Evolutionary conservation across 176 grass and related monocot species (phyloP).

Genomic region (Aegilops longissima): DNA sequence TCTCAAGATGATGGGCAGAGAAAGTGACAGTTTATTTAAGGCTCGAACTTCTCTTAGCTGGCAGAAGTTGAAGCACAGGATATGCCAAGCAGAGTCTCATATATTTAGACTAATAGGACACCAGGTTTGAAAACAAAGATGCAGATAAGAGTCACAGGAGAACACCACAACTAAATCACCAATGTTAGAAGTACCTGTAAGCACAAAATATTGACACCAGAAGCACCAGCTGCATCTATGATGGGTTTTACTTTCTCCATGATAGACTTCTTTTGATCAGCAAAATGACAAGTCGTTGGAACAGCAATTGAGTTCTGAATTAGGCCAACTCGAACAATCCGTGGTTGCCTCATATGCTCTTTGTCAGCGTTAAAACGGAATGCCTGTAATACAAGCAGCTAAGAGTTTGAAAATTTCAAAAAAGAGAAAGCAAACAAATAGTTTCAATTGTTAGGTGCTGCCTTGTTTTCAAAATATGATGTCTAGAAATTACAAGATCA

Average conservation of each 20-base stretch:
- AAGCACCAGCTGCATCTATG: constrained; percentile 82
- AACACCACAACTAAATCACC: background rate
- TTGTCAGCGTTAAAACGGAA: constrained; percentile 81
- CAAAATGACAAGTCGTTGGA: constrained; percentile 73
- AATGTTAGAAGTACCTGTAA: constrained; percentile 61
- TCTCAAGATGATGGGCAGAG: background rate
- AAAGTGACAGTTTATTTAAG: background rate
- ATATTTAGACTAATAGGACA: background rate
- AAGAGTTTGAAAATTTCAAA: background rate
- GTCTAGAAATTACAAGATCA: background rate
- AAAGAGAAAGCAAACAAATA: background rate
- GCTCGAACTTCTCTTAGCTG: background rate
- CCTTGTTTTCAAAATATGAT: background rate
- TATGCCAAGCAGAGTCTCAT: background rate
- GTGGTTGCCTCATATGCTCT: constrained; percentile 61
- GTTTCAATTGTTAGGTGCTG: background rate
- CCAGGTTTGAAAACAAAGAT: constrained; percentile 5
- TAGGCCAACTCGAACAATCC: constrained; percentile 78
- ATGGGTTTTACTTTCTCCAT: constrained; percentile 85
- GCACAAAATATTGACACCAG: constrained; percentile 92
- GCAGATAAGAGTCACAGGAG: background rate
- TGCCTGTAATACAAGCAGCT: constrained; percentile 48
- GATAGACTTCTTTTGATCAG: constrained; percentile 86
- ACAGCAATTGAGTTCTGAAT: constrained; percentile 89
- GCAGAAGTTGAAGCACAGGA: background rate